Evolutionary conservation across 352 stramenopile genomes (phyloP), one percentile per base, ranked within the genome.

Genomic region (Elongisporangium senticosum): DNA sequence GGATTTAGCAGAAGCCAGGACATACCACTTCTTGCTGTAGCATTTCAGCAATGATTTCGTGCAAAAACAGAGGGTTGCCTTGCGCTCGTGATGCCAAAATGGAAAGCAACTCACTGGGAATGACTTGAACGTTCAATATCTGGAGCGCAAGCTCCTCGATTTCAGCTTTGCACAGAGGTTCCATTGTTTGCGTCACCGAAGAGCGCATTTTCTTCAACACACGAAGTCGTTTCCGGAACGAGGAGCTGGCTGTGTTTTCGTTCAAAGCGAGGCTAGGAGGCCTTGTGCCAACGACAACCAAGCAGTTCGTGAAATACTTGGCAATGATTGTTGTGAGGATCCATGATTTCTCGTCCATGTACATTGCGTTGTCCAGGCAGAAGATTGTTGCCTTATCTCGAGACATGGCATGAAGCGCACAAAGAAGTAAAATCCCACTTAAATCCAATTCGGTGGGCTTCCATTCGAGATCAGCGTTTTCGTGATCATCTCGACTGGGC

Each of bases 281-380:
- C 20, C 83, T 70, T 2, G 82, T 90, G 7, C 77, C 80, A 28
- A 93, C 63, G 20, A 93, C 73, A 2, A 93, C 67, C 53, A 93
- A 55, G 47, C 82, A 93, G 60, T 95, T 95, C 1, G 83, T 93
- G 50, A 93, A 93, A 53, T 95, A 93, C 61, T 93, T 90, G 8
- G 79, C 80, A 33, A 93, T 77, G 43, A 89, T 89, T 11, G 83
- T 81, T 10, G 87, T 69, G n/a, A 95, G 56, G 24, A 80, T 77
- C 86, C 86, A 95, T 37, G 80, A 92, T 65, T 90, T 88, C 55
- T 86, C 83, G 55, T 95, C 86, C 82, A 93, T 93, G 58, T 91
- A 83, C 83, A 93, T 93, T 15, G 86, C 86, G 52, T 80, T 92
- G 59, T 95, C 86, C 37, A 95, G 74, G 48, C 78, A 91, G 48